Evolutionary conservation across 1,284 basidiomycete genomes (phyloP).

Genomic region (Ustilago hordei): DNA sequence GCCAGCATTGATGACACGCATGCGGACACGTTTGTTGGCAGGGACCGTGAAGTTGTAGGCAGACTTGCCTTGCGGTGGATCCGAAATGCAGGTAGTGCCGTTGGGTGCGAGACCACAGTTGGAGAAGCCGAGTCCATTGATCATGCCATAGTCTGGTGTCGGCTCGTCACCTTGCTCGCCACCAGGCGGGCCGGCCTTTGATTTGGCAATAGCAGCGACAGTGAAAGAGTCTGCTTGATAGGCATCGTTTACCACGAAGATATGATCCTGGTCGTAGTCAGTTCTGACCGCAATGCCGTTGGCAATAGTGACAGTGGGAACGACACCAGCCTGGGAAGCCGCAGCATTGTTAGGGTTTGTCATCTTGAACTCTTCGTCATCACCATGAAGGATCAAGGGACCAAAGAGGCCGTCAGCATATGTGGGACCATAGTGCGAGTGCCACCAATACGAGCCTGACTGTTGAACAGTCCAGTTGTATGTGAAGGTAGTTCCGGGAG

Average conservation of each 20-base stretch:
- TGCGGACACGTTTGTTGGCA: slow-evolving; percentile 72
- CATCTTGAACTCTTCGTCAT: slow-evolving; percentile 55
- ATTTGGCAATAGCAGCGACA: slow-evolving; percentile 53
- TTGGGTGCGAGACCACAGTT: slow-evolving; percentile 65
- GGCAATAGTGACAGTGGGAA: slow-evolving; percentile 7
- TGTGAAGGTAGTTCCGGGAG: slow-evolving; percentile 46
- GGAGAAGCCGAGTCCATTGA: slow-evolving; percentile 72
- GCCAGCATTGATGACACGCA: slow-evolving; percentile 72
- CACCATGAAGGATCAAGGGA: slow-evolving; percentile 67
- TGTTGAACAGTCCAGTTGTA: slow-evolving; percentile 63
- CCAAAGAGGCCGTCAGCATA: slow-evolving; percentile 64
- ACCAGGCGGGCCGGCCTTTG: slow-evolving; percentile 42
- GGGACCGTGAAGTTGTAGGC: slow-evolving; percentile 55
- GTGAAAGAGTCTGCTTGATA: slow-evolving; percentile 57
- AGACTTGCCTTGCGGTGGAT: slow-evolving; percentile 23
- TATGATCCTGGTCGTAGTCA: slow-evolving; percentile 61
- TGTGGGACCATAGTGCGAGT: slow-evolving; percentile 60
- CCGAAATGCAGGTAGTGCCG: slow-evolving; percentile 47
- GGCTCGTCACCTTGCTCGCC: slow-evolving; percentile 56
- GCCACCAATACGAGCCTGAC: slow-evolving; percentile 72
- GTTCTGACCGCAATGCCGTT: slow-evolving; percentile 41
- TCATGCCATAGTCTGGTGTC: slow-evolving; percentile 71
- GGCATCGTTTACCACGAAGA: slow-evolving; percentile 58
- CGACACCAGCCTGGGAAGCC: slow-evolving; percentile 4
- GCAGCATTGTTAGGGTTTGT: slow-evolving; percentile 23